These are phyloP conservation scores for Colletotrichum musicola DNA, from an alignment of 2,329 filamentous ascomycete genomes.

Conservation along the genomic window DNA sequence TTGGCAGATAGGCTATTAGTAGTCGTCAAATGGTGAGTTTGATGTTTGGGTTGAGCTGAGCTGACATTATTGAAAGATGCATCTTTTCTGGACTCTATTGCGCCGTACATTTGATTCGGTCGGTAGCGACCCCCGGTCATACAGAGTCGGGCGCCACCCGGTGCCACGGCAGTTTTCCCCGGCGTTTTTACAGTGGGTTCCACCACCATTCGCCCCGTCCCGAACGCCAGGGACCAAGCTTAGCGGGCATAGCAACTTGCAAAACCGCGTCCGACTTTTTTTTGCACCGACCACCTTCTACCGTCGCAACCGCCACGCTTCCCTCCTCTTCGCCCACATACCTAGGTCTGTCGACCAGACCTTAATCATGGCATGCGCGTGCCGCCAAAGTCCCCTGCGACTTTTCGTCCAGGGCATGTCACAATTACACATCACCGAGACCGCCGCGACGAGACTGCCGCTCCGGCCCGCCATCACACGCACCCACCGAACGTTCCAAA, in stretches of 20 bases:
- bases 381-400: slow-evolving; percentile 58
- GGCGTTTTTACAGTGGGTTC: not conserved
- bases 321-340: not conserved
- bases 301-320: not conserved
- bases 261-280: not conserved
- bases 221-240: not conserved
- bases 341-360: not conserved
- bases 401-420: slow-evolving; percentile 63
- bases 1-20: too few species aligned
- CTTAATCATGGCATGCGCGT: slow-evolving; percentile 61
- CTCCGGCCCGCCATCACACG: not conserved
- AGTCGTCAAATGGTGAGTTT: too few species aligned
- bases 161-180: slow-evolving; percentile 24
- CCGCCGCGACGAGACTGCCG: slow-evolving; percentile 22
- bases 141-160: not conserved
- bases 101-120: not conserved
- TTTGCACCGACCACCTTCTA: not conserved
- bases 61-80: not conserved
- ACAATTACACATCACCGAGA: slow-evolving; percentile 51
- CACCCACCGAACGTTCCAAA: not conserved
- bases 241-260: too few species aligned
- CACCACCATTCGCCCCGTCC: slow-evolving; percentile 20
- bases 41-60: too few species aligned
- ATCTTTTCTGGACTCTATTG: not conserved
- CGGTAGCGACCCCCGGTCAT: slow-evolving; percentile 1